Evolutionary conservation across 257 asterid species (phyloP).

Genomic region (Fraxinus pennsylvanica): DNA sequence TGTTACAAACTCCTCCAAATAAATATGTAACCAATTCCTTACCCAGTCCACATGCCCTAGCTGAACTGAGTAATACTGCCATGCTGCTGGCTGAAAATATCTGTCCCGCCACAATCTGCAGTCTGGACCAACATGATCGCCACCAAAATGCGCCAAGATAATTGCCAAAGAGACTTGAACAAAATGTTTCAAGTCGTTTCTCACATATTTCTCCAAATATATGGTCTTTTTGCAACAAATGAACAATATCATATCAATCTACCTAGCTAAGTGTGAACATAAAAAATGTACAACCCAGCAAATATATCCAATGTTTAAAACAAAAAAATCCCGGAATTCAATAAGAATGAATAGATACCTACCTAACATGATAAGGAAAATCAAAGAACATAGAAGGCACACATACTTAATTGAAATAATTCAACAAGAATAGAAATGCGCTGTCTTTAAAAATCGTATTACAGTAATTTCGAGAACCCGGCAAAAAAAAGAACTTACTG

Average conservation of each 20-base stretch:
- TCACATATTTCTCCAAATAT: neutral
- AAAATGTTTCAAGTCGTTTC: neutral
- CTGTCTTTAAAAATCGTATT: constrained; percentile 1
- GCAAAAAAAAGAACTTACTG: constrained; percentile 38
- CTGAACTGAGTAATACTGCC: neutral
- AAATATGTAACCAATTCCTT: neutral
- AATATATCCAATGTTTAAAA: neutral
- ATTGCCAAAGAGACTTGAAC: neutral
- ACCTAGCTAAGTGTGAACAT: neutral
- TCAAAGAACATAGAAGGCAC: neutral
- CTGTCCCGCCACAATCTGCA: constrained; percentile 4
- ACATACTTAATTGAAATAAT: neutral
- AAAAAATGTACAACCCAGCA: neutral
- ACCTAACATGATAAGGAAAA: neutral
- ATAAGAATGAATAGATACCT: neutral
- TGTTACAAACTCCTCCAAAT: neutral
- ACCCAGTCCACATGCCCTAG: neutral
- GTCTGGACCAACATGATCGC: neutral
- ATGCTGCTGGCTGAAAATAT: neutral
- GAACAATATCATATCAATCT: neutral
- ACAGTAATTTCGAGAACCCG: neutral
- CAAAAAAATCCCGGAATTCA: neutral
- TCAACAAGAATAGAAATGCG: neutral
- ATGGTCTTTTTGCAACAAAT: neutral
- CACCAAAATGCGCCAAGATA: neutral